Conservation (phyloP, 306 rosid genomes). For the Cucurbita argyrosperma region DNA sequence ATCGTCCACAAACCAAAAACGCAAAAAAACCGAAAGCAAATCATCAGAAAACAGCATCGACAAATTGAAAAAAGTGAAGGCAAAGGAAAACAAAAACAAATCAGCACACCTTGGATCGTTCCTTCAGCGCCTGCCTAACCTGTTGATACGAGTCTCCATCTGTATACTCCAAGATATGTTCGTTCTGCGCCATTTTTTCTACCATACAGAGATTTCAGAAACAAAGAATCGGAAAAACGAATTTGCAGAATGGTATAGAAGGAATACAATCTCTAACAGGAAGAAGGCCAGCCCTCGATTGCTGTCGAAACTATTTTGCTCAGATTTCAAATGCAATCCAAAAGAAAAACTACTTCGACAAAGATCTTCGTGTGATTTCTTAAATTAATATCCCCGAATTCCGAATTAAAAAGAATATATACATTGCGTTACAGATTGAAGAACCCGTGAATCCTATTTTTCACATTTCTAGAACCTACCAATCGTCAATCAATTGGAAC, state of each 20-base stretch:
- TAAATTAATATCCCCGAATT: not conserved
- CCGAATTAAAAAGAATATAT: not conserved
- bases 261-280: not conserved
- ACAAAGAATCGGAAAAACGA: not conserved
- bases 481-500: not conserved
- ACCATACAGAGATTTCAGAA: not conserved
- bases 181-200: slow-evolving; percentile 37
- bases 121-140: slow-evolving; percentile 35
- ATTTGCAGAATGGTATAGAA: not conserved
- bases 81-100: not conserved
- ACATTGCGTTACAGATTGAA: no score
- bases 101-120: slow-evolving; percentile 49
- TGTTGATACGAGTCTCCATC: slow-evolving; percentile 36
- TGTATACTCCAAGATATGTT: slow-evolving; percentile 24
- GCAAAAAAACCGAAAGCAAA: not conserved
- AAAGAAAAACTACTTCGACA: not conserved
- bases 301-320: not conserved
- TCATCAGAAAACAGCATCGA: not conserved
- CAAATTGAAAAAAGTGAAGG: slow-evolving; percentile 3
- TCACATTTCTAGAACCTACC: not conserved
- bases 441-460: not conserved
- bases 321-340: no score
- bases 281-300: not conserved
- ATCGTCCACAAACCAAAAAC: slow-evolving; percentile 14
- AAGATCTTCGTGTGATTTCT: not conserved